phyloP scores from a whole-genome alignment of 305 asterid genomes.

The Solanum aculeatissimum region DNA sequence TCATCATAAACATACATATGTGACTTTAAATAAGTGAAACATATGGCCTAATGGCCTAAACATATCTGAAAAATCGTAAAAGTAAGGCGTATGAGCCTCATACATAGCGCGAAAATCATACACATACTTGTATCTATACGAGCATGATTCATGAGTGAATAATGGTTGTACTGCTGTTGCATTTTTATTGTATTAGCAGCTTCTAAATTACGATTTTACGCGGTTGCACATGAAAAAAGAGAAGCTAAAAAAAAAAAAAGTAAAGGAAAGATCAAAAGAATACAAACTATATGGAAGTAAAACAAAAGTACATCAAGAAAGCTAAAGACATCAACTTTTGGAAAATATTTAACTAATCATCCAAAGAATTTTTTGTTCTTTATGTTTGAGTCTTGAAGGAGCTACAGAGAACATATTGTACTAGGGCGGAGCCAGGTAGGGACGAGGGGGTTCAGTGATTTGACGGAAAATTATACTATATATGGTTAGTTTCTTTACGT shows the following conservation, averaged over 20 bases:
- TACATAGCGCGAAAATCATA: neutral
- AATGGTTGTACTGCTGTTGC: neutral
- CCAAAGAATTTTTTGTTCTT: conserved; percentile 1
- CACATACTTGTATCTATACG: neutral
- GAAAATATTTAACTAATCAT: neutral
- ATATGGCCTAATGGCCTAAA: neutral
- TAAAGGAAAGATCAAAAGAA: neutral
- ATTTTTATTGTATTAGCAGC: neutral
- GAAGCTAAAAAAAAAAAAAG: fast-evolving
- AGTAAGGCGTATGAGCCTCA: neutral
- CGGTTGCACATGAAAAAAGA: neutral
- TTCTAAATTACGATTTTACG: neutral
- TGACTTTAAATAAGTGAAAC: too few relatives aligned
- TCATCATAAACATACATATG: neutral
- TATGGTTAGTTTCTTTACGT: neutral
- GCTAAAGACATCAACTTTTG: neutral
- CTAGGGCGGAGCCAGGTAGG: neutral
- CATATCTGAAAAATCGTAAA: neutral
- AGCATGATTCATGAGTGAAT: neutral
- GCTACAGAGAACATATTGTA: neutral
- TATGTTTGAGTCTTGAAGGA: neutral
- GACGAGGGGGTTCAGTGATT: neutral
- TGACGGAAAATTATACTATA: neutral
- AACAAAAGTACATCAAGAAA: neutral
- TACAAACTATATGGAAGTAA: neutral